These are phyloP conservation scores for Posidonia oceanica DNA, from an alignment of 116 monocot species.

Conservation along the genomic window DNA sequence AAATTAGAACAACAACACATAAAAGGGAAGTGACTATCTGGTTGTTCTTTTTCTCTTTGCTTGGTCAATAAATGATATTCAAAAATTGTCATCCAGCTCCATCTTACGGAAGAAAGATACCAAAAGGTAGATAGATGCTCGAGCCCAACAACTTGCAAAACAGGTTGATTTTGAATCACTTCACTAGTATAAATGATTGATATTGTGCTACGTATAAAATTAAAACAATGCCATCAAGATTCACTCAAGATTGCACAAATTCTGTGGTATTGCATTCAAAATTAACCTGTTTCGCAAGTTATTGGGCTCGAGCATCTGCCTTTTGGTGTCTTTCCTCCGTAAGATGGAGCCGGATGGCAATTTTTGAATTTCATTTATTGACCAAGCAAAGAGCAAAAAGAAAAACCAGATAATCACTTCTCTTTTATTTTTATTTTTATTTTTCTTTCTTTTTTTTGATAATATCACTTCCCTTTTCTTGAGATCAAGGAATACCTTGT, in stretches of 20 bases:
- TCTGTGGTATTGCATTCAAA: background rate
- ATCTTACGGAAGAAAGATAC: slow-evolving; percentile 13
- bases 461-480: background rate
- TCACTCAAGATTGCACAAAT: too few species aligned
- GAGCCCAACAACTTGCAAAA: slow-evolving; percentile 15
- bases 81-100: slow-evolving; percentile 6
- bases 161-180: slow-evolving; percentile 6
- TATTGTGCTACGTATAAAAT: background rate
- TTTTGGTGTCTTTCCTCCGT: slow-evolving; percentile 12
- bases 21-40: background rate
- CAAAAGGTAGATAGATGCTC: slow-evolving; percentile 9
- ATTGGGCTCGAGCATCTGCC: slow-evolving; percentile 12
- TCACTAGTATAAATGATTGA: background rate
- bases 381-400: background rate
- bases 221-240: too few species aligned
- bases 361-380: background rate
- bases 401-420: background rate
- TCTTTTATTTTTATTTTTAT: background rate
- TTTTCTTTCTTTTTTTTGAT: too few species aligned
- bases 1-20: too few species aligned
- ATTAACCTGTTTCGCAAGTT: slow-evolving; percentile 19
- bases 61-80: background rate
- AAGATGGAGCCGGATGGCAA: slow-evolving; percentile 7
- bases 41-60: background rate
- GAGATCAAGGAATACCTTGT: slow-evolving; percentile 5